Evolutionary conservation across 306 rosid species (phyloP).

Genomic region (Elaeagnus macrophylla): DNA sequence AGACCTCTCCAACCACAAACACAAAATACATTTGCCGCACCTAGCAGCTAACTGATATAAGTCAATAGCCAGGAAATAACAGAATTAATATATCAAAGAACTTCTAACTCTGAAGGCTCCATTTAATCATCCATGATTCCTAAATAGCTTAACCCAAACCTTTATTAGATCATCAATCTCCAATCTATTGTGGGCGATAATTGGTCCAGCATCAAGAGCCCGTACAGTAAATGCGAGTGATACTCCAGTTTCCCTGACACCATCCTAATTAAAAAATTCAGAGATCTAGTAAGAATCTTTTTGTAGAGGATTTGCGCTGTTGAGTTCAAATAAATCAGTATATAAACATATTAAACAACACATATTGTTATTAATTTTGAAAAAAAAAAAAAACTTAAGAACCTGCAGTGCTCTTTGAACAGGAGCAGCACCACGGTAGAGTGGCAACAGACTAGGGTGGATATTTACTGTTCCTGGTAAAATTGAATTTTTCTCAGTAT

Average conservation of each 20-base stretch:
- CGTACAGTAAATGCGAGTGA: constrained; percentile 90
- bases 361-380: neutral
- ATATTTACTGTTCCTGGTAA: constrained; percentile 78
- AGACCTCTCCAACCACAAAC: no score
- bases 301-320: no score
- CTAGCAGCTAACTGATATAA: neutral
- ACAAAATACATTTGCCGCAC: no score
- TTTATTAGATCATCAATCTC: constrained; percentile 64
- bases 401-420: constrained; percentile 97
- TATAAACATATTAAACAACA: neutral
- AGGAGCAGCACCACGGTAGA: constrained; percentile 94
- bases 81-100: neutral
- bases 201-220: constrained; percentile 84
- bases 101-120: neutral
- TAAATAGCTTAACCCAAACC: constrained; percentile 24
- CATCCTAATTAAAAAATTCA: constrained; percentile 44
- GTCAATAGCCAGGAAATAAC: neutral
- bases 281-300: neutral
- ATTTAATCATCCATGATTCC: neutral
- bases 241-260: constrained; percentile 77
- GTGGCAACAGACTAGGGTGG: constrained; percentile 82
- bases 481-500: constrained; percentile 6
- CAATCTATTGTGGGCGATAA: constrained; percentile 52
- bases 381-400: constrained; percentile 3
- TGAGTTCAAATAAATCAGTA: neutral